Conservation (phyloP, 2,329 filamentous ascomycete species). For the Claviceps humidiphila region DNA sequence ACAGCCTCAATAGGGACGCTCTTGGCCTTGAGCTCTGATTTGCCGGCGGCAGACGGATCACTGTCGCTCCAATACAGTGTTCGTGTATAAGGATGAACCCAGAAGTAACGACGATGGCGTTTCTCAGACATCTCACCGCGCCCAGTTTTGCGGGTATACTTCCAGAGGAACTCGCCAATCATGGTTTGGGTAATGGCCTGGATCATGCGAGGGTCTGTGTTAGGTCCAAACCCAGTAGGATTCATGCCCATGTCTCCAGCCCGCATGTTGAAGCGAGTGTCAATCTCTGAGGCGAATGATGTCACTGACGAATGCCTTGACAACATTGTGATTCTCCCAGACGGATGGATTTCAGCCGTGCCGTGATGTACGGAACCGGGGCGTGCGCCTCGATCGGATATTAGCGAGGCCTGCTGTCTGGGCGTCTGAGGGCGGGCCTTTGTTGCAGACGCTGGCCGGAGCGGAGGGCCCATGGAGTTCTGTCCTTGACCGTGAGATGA, state of each 20-base stretch:
- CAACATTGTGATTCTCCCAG: constrained; percentile 23
- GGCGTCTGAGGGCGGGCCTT: constrained; percentile 48
- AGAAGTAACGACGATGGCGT: constrained; percentile 91
- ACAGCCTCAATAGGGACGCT: constrained; percentile 90
- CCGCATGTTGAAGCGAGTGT: constrained; percentile 71
- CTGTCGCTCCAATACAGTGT: constrained; percentile 94
- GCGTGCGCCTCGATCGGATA: constrained; percentile 36
- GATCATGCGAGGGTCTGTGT: constrained; percentile 93
- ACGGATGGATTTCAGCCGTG: constrained; percentile 33
- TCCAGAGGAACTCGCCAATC: constrained; percentile 98
- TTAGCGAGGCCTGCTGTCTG: constrained; percentile 31
- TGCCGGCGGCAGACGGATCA: constrained; percentile 70
- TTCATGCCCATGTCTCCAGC: constrained; percentile 42
- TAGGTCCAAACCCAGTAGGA: constrained; percentile 47
- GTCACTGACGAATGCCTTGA: constrained; percentile 67
- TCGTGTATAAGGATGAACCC: constrained; percentile 95
- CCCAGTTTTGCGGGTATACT: constrained; percentile 93
- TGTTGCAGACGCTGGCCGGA: constrained; percentile 63
- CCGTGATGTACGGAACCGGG: constrained; percentile 35
- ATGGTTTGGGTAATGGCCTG: constrained; percentile 98
- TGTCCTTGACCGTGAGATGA: constrained; percentile 33
- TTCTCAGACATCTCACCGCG: constrained; percentile 79
- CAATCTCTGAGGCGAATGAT: constrained; percentile 89
- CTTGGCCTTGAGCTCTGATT: constrained; percentile 65
- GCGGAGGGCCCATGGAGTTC: constrained; percentile 68